phyloP scores from a whole-genome alignment of 805 yeast genomes.

The Lipomyces orientalis region DNA sequence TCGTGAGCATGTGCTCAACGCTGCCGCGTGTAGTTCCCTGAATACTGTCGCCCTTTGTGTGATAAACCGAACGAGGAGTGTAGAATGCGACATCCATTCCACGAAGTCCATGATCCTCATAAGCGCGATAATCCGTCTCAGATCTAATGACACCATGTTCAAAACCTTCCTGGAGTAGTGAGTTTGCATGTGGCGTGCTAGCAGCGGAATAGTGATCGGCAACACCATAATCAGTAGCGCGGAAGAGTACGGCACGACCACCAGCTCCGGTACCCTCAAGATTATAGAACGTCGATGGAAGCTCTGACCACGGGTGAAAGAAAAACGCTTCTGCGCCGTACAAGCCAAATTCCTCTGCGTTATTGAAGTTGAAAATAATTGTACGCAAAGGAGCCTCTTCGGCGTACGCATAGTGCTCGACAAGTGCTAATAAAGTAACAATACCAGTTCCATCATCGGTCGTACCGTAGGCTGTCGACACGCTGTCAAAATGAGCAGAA shows the following conservation, averaged over 20 bases:
- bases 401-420: constrained; percentile 53
- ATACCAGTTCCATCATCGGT: constrained; percentile 94
- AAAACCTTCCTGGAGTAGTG: constrained; percentile 85
- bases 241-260: constrained; percentile 78
- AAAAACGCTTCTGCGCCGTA: constrained; percentile 81
- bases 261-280: constrained; percentile 96
- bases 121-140: constrained; percentile 85
- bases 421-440: constrained; percentile 75
- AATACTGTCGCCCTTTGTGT: constrained; percentile 75
- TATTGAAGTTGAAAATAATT: constrained; percentile 81
- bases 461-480: constrained; percentile 83
- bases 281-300: constrained; percentile 70
- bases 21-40: constrained; percentile 68
- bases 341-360: constrained; percentile 88
- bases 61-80: constrained; percentile 82
- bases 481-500: constrained; percentile 88
- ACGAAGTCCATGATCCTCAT: constrained; percentile 66
- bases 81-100: constrained; percentile 92
- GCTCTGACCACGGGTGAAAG: constrained; percentile 72
- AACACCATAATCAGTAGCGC: constrained; percentile 64
- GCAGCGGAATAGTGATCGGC: constrained; percentile 60
- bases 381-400: constrained; percentile 64
- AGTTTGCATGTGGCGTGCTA: constrained; percentile 72
- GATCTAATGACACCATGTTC: constrained; percentile 71
- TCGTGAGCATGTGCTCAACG: constrained; percentile 83